Conservation (phyloP, 108 stramenopile genomes). For the Mayamaea pseudoterrestris region DNA sequence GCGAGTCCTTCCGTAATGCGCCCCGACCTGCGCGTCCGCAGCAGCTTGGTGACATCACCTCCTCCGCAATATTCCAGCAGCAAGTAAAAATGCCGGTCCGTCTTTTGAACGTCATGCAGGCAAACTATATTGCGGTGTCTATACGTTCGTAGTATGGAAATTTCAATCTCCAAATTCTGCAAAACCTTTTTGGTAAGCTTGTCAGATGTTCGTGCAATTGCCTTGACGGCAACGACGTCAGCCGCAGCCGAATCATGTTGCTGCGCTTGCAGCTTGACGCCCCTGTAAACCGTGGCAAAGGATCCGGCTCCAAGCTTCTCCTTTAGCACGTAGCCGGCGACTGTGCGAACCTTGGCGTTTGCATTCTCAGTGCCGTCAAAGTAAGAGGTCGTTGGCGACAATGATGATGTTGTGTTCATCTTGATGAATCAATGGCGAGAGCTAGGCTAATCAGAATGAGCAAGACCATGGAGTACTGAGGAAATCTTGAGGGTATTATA, state of each 20-base stretch:
- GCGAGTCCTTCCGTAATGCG: conserved; percentile 72
- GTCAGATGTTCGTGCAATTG: conserved; percentile 67
- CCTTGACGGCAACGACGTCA: conserved; percentile 81
- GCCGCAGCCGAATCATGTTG: conserved; percentile 13
- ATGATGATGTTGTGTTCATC: too few species aligned
- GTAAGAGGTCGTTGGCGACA: too few species aligned
- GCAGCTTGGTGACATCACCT: conserved; percentile 85
- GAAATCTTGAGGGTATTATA: too few species aligned
- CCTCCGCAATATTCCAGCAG: conserved; percentile 94
- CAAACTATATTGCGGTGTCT: conserved; percentile 86
- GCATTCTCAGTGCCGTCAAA: too few species aligned
- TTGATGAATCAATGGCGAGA: too few species aligned
- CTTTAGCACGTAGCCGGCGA: conserved; percentile 57
- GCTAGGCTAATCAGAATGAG: too few species aligned
- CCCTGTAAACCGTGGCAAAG: conserved; percentile 83
- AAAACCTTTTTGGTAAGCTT: conserved; percentile 90
- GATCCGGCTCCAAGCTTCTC: conserved; percentile 58
- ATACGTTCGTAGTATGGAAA: conserved; percentile 85
- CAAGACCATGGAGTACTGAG: too few species aligned
- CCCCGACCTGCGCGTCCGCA: conserved; percentile 56
- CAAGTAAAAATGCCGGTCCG: conserved; percentile 80
- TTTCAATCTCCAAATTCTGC: conserved; percentile 93
- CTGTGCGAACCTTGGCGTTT: conserved; percentile 29
- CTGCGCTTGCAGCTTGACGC: conserved; percentile 19
- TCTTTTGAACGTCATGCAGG: conserved; percentile 77